These are phyloP conservation scores for Tothia fuscella DNA, from an alignment of 2,329 filamentous ascomycete genomes.

Conservation along the genomic window DNA sequence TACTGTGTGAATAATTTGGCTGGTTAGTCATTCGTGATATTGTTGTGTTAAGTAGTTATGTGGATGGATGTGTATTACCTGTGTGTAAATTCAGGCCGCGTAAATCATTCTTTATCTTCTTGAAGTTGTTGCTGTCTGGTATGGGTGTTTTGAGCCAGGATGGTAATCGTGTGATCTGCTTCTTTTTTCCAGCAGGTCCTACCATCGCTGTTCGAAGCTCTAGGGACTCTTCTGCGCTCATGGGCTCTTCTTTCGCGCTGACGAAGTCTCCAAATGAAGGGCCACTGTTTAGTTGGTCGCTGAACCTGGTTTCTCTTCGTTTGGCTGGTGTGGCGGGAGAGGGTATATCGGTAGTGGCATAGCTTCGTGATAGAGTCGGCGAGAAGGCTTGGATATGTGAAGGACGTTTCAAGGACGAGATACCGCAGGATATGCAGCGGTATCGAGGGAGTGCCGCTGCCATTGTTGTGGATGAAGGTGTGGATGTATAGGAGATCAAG, in stretches of 20 bases:
- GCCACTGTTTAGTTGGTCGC: constrained; percentile 51
- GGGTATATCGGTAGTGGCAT: constrained; percentile 6
- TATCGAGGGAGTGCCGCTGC: constrained; percentile 5
- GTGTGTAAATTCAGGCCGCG: constrained; percentile 84
- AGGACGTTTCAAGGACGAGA: neutral
- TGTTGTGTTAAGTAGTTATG: neutral
- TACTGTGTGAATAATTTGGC: constrained; percentile 34
- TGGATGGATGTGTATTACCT: constrained; percentile 10
- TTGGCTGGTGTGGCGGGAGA: neutral
- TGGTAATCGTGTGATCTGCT: constrained; percentile 63
- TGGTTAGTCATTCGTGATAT: neutral
- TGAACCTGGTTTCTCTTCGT: constrained; percentile 37
- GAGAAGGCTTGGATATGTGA: neutral
- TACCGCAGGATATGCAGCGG: constrained; percentile 5
- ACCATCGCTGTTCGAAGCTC: constrained; percentile 50
- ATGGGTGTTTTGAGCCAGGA: constrained; percentile 96
- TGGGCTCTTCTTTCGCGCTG: constrained; percentile 29
- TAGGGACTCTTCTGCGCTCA: constrained; percentile 41
- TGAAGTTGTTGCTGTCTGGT: constrained; percentile 74
- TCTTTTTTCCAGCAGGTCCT: constrained; percentile 49
- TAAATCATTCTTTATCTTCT: constrained; percentile 88
- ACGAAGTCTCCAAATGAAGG: constrained; percentile 55
- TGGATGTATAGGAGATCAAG: too few relatives aligned
- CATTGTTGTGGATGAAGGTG: too few relatives aligned
- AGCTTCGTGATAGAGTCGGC: neutral